phyloP scores from a whole-genome alignment of 1,284 basidiomycete species.

The Marasmius oreades region DNA sequence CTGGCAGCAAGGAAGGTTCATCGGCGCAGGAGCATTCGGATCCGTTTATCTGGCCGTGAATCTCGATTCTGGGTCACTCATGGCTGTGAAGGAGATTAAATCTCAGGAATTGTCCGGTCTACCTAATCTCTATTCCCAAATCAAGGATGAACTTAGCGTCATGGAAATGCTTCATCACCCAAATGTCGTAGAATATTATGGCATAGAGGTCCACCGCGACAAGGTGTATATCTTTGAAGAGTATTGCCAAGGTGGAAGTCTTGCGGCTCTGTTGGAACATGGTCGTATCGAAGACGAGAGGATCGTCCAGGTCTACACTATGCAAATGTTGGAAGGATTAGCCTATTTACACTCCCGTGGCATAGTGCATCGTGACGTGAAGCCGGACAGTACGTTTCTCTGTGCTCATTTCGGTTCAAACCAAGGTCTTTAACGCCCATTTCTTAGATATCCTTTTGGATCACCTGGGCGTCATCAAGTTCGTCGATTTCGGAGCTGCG shows the following conservation, averaged over 20 bases:
- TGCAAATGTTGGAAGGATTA: conserved; percentile 96
- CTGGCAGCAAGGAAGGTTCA: conserved; percentile 98
- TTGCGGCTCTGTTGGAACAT: conserved; percentile 88
- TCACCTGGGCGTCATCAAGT: conserved; percentile 93
- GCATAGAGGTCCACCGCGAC: conserved; percentile 98
- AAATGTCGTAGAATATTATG: conserved; percentile 99
- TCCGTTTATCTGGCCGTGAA: conserved; percentile 99
- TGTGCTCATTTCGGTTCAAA: background rate
- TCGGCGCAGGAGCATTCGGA: conserved; percentile 96
- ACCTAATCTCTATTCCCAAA: conserved; percentile 86
- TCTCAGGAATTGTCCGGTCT: conserved; percentile 90
- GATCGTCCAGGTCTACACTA: conserved; percentile 92
- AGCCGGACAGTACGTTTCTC: conserved; percentile 89
- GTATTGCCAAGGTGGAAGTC: conserved; percentile 94
- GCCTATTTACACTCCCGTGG: conserved; percentile 91
- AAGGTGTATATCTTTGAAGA: conserved; percentile 99
- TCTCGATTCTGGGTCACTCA: conserved; percentile 92
- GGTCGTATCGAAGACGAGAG: conserved; percentile 97
- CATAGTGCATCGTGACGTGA: conserved; percentile 96
- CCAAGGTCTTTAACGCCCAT: conserved; percentile 4
- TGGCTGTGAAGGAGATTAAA: conserved; percentile 99
- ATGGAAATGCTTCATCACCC: conserved; percentile 99
- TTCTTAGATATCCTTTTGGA: conserved; percentile 88
- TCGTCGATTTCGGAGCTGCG: conserved; percentile 97
- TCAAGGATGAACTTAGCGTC: conserved; percentile 95